Percentiles rank a stretch among this genome's conserved stretches.
Conservation (phyloP, 768 basidiomycete genomes). For the Mycena rebaudengoi region DNA sequence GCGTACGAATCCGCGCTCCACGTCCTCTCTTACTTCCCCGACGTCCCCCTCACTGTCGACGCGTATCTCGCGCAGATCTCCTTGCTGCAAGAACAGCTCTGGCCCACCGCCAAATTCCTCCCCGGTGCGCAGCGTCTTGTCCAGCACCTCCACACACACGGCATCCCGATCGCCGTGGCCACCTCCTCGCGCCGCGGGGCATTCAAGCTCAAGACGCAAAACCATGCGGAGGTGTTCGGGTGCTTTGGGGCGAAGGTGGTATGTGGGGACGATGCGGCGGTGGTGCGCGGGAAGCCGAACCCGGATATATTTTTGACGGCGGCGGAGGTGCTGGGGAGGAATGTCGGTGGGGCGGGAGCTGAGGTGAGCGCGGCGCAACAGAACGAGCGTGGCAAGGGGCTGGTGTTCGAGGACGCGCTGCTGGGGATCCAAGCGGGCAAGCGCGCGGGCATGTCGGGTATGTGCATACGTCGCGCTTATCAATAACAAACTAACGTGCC, state of each 20-base stretch:
- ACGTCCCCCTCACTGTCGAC: conserved; percentile 69
- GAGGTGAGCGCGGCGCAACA: conserved; percentile 43
- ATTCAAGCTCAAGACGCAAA: conserved; percentile 71
- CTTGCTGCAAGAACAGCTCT: conserved; percentile 64
- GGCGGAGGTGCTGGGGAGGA: conserved; percentile 64
- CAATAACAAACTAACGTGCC: conserved; percentile 1
- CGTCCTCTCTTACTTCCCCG: conserved; percentile 81
- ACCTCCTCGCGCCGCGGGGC: conserved; percentile 77
- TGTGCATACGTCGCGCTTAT: conserved; percentile 24
- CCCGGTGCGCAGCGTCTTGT: conserved; percentile 78
- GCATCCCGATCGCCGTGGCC: conserved; percentile 82
- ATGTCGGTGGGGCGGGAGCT: conserved; percentile 61
- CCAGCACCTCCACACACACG: conserved; percentile 70
- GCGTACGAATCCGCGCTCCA: conserved; percentile 70
- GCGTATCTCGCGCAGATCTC: conserved; percentile 67
- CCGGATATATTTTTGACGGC: conserved; percentile 86
- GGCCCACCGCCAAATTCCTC: conserved; percentile 76
- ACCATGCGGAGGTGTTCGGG: conserved; percentile 65
- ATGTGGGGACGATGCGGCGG: conserved; percentile 73
- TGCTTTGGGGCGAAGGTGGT: conserved; percentile 72
- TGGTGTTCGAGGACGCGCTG: conserved; percentile 87
- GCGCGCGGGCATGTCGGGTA: conserved; percentile 88
- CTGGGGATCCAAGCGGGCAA: conserved; percentile 83
- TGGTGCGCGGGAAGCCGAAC: conserved; percentile 75
- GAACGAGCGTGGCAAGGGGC: conserved; percentile 64